Evolutionary conservation across 495 filamentous ascomycete species (phyloP).

Genomic region (Xylaria bambusicola): DNA sequence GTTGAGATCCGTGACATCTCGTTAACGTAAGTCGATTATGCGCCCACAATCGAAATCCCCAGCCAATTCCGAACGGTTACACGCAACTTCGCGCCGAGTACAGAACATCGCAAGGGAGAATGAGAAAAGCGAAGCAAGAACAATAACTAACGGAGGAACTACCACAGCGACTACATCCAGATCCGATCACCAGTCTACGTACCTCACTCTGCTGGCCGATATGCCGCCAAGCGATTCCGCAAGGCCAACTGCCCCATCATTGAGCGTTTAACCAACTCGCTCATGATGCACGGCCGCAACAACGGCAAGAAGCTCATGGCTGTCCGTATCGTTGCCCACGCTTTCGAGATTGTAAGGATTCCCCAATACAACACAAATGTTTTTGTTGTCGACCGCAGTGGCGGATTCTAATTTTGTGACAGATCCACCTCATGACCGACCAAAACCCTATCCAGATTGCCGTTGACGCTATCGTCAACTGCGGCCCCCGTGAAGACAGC

Average conservation of each 20-base stretch:
- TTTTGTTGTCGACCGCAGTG: background rate
- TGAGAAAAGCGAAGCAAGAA: background rate
- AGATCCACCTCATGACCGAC: conserved; percentile 99
- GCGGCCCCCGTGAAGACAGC: conserved; percentile 98
- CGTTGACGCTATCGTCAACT: conserved; percentile 99
- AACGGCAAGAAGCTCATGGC: conserved; percentile 99
- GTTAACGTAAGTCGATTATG: conserved; percentile 78
- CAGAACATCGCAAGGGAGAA: conserved; percentile 16
- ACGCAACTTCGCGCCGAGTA: conserved; percentile 10
- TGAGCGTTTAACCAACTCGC: conserved; percentile 99
- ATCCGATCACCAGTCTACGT: conserved; percentile 98
- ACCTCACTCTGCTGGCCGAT: conserved; percentile 96
- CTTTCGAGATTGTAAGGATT: conserved; percentile 94
- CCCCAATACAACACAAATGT: background rate
- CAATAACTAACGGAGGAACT: conserved; percentile 50
- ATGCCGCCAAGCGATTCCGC: conserved; percentile 99
- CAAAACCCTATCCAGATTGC: conserved; percentile 99
- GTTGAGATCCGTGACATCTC: conserved; percentile 99
- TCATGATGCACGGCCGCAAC: conserved; percentile 99
- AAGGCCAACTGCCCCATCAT: conserved; percentile 99
- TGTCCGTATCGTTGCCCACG: conserved; percentile 97
- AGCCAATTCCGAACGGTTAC: conserved; percentile 13
- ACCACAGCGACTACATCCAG: conserved; percentile 94
- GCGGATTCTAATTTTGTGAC: conserved; percentile 23
- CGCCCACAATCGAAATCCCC: conserved; percentile 10